Percentiles rank a stretch among this genome's conserved stretches.
Conservation (phyloP, 176 grass and related monocot genomes). For the Pontederia paniculata region DNA sequence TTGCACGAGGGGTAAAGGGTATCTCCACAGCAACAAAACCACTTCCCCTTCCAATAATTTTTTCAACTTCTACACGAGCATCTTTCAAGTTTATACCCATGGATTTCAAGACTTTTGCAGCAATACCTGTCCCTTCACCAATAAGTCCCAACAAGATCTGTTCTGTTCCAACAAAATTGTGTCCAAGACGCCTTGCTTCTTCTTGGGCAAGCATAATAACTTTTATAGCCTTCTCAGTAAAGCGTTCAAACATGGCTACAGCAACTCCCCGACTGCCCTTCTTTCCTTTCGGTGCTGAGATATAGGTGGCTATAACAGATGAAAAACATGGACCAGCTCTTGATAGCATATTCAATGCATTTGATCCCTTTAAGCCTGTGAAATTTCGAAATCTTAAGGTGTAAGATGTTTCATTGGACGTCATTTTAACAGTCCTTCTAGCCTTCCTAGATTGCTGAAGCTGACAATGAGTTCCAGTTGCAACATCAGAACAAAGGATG, state of each 20-base stretch:
- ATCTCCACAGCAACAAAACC: slow-evolving; percentile 99
- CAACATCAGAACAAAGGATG: slow-evolving; percentile 25
- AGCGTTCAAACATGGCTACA: slow-evolving; percentile 75
- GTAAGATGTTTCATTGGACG: slow-evolving; percentile 27
- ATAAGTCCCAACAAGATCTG: slow-evolving; percentile 86
- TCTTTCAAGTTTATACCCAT: slow-evolving; percentile 98
- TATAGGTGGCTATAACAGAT: slow-evolving; percentile 40
- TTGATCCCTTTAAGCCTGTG: slow-evolving; percentile 42
- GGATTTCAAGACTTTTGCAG: slow-evolving; percentile 87
- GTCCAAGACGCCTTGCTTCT: slow-evolving; percentile 74
- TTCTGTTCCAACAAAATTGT: slow-evolving; percentile 96
- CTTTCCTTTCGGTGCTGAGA: slow-evolving; percentile 29
- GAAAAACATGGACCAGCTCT: slow-evolving; percentile 32
- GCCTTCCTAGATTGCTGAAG: slow-evolving; percentile 19
- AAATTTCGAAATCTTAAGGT: slow-evolving; percentile 42
- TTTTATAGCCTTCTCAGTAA: slow-evolving; percentile 94
- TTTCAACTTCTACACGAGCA: slow-evolving; percentile 86
- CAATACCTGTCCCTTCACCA: slow-evolving; percentile 81
- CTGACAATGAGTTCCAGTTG: slow-evolving; percentile 25
- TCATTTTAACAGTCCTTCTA: slow-evolving; percentile 32
- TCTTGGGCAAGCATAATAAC: slow-evolving; percentile 96
- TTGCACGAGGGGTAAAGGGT: slow-evolving; percentile 95
- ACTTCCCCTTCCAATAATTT: slow-evolving; percentile 81
- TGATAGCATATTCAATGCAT: slow-evolving; percentile 36
- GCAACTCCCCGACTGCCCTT: slow-evolving; percentile 35